phyloP scores from a whole-genome alignment of 805 yeast species.

The Wickerhamiella sorbophila region DNA sequence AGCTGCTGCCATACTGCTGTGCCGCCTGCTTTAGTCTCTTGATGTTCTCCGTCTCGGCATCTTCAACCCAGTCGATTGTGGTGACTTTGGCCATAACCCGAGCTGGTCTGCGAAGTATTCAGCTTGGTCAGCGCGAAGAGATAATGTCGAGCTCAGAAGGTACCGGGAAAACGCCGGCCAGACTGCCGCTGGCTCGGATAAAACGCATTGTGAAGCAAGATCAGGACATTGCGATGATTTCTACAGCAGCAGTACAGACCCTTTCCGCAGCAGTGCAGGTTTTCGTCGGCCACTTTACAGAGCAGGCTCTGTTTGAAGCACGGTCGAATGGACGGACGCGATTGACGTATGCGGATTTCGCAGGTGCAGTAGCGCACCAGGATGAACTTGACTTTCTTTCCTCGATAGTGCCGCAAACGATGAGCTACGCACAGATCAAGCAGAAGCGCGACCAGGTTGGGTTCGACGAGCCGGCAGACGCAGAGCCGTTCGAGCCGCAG shows the following conservation, averaged over 20 bases:
- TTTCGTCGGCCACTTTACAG: slow-evolving; percentile 54
- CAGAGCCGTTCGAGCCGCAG: slow-evolving; percentile 4
- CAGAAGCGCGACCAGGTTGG: slow-evolving; percentile 7
- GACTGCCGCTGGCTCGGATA: slow-evolving; percentile 51
- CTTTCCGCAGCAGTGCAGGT: slow-evolving; percentile 68
- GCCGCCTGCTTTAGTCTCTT: slow-evolving; percentile 9
- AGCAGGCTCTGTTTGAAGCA: slow-evolving; percentile 54
- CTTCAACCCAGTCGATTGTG: slow-evolving; percentile 47
- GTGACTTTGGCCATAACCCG: slow-evolving; percentile 16
- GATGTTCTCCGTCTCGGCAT: slow-evolving; percentile 27
- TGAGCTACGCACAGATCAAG: slow-evolving; percentile 14
- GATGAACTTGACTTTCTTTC: slow-evolving; percentile 50
- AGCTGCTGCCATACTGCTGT: not conserved
- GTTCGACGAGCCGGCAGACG: slow-evolving; percentile 1
- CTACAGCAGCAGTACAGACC: slow-evolving; percentile 59
- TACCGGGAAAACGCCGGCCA: slow-evolving; percentile 4
- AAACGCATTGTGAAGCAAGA: slow-evolving; percentile 62
- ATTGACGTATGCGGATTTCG: slow-evolving; percentile 55
- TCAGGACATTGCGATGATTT: slow-evolving; percentile 53
- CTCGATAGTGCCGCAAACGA: slow-evolving; percentile 44
- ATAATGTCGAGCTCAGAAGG: not conserved
- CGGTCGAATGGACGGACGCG: slow-evolving; percentile 53
- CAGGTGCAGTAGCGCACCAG: slow-evolving; percentile 43
- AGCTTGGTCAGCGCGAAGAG: not conserved
- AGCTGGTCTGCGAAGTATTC: not conserved